Base-by-base conservation (phyloP, 805 yeast species). In the Suhomyces vadensis region DNA sequence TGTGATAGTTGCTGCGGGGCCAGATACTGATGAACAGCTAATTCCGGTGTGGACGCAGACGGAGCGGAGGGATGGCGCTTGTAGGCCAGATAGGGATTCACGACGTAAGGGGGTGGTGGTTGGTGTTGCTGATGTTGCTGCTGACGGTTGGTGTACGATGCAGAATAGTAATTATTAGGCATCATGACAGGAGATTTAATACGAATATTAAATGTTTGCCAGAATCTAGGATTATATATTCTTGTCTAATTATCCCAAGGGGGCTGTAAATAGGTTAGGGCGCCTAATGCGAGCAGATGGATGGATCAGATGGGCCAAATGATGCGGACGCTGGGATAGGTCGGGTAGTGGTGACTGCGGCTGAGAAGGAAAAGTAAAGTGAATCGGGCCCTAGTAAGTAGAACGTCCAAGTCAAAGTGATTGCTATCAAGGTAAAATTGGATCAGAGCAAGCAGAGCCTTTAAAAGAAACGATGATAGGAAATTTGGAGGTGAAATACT, bases 31-130 rank as follows among this genome's bases (percentile, higher is more conserved):
- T 10, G 26, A 8, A 8, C 14, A 10, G 31, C 21, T 5, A 13
- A 27, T 5, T 27, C 13, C n/a, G n/a, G 9, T 23, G 39, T 16
- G 8, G 7, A 4, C 5, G 40, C 31, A 4, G 41, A 13, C 19
- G 41, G 33, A 7, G 41, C 31, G 23, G 41, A 25, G 40, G 40
- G 40, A 22, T 21, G 27, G 23, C 24, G 37, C 10, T 22, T 21
- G 7, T 35, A 22, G n/a, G 25, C 38, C 19, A 13, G 37, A 14
- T 39, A 21, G 27, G 36, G 36, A 9, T 21, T 8, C 14, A 16
- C 3, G 6, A 14, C 14, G 36, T 29, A 21, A 21, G 20, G 16
- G 13, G 26, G 39, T 19, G 25, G 35, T 33, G 35, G 41, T 11
- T 11, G 4, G 36, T 14, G 25, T 4, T 24, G 23, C 6, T 4